Evolutionary conservation across 1,284 basidiomycete genomes (phyloP).

Genomic region (Peniophora sp.): DNA sequence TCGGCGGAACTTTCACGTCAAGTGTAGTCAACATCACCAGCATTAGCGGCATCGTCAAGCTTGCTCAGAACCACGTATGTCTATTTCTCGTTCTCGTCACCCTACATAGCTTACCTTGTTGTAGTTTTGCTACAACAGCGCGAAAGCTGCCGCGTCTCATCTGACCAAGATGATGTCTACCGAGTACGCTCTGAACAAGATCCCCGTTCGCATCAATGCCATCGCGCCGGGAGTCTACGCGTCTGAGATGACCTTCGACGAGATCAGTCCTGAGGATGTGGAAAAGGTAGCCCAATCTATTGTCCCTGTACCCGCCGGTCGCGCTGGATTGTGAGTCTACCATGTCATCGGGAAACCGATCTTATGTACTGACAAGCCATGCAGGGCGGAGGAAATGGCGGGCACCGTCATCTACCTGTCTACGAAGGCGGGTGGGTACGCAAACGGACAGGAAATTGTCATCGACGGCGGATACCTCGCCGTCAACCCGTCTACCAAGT

Average conservation of each 20-base stretch:
- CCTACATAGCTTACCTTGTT: not conserved
- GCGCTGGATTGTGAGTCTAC: constrained; percentile 57
- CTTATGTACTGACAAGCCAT: not conserved
- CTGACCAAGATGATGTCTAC: constrained; percentile 69
- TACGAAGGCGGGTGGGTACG: constrained; percentile 62
- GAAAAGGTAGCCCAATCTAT: constrained; percentile 50
- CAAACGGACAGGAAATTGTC: constrained; percentile 65
- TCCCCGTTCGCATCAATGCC: constrained; percentile 63
- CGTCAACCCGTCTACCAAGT: constrained; percentile 53
- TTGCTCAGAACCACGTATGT: constrained; percentile 68
- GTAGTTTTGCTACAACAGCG: constrained; percentile 73
- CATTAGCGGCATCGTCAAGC: constrained; percentile 60
- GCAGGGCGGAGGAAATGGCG: constrained; percentile 61
- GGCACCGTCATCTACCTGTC: constrained; percentile 68
- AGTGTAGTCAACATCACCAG: constrained; percentile 71
- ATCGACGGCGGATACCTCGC: constrained; percentile 67
- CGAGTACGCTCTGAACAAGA: constrained; percentile 59
- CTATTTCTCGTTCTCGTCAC: not conserved
- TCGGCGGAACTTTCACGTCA: constrained; percentile 41
- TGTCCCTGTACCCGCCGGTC: constrained; percentile 47
- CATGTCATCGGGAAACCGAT: not conserved
- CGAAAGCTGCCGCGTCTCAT: constrained; percentile 70
- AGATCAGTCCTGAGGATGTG: constrained; percentile 38
- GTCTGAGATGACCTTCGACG: constrained; percentile 65
- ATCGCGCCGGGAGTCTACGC: constrained; percentile 70